These are phyloP conservation scores for Cytospora chrysosperma DNA, from an alignment of 2,329 filamentous ascomycete genomes.

Conservation along the genomic window DNA sequence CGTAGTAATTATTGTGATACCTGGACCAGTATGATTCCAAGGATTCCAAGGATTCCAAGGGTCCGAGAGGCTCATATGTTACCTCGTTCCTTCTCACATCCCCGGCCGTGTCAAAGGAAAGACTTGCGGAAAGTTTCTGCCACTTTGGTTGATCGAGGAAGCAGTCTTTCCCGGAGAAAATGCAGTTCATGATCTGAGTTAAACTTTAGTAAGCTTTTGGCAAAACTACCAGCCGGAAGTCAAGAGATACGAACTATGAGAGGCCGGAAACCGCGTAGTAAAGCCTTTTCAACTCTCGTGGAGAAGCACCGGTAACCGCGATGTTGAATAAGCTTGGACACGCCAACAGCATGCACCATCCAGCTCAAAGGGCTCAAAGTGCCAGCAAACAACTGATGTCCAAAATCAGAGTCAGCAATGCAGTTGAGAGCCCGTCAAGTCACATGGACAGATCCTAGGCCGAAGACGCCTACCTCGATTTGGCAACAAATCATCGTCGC, in stretches of 20 bases:
- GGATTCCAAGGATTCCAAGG: constrained; percentile 23
- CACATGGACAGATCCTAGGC: neutral
- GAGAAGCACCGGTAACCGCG: constrained; percentile 38
- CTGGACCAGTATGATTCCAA: constrained; percentile 28
- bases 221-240: neutral
- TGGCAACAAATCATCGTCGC: constrained; percentile 41
- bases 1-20: constrained; percentile 35
- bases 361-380: constrained; percentile 38
- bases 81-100: constrained; percentile 11
- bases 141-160: constrained; percentile 39
- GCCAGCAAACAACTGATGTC: constrained; percentile 41
- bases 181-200: constrained; percentile 38
- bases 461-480: constrained; percentile 35
- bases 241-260: constrained; percentile 35
- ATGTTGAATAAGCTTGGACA: constrained; percentile 39
- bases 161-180: constrained; percentile 39
- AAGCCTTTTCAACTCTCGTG: constrained; percentile 37
- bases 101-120: constrained; percentile 31
- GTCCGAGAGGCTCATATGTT: constrained; percentile 21
- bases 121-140: constrained; percentile 35
- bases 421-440: neutral
- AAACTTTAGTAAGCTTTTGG: neutral
- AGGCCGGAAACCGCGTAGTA: constrained; percentile 39
- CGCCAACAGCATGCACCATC: constrained; percentile 41
- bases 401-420: neutral